These are phyloP conservation scores for Globisporangium recalcitrans DNA, from an alignment of 352 stramenopile species.

Conservation along the genomic window DNA sequence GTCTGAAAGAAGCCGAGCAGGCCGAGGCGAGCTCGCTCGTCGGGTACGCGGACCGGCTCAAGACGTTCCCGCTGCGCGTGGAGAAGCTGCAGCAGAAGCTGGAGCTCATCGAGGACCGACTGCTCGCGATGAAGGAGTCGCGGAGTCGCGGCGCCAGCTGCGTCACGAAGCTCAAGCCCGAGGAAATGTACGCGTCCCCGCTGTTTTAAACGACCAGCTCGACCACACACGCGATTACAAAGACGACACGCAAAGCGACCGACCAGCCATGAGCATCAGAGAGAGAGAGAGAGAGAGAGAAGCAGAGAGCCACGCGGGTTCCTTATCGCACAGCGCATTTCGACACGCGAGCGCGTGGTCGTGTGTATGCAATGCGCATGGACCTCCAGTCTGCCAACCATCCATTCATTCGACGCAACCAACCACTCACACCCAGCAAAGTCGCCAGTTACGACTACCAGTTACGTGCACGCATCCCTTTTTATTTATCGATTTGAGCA, in stretches of 20 bases:
- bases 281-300: neutral
- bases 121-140: conserved; percentile 58
- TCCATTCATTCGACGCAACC: too few relatives aligned
- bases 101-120: conserved; percentile 55
- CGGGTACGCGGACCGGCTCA: conserved; percentile 65
- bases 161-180: conserved; percentile 26
- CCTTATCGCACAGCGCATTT: too few relatives aligned
- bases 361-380: too few relatives aligned
- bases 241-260: neutral
- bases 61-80: conserved; percentile 58
- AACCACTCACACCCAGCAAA: too few relatives aligned
- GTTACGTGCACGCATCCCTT: too few relatives aligned
- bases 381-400: too few relatives aligned
- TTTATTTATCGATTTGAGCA: too few relatives aligned
- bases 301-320: too few relatives aligned
- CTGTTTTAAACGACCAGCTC: conserved; percentile 34
- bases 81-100: conserved; percentile 66
- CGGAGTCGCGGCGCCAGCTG: conserved; percentile 25
- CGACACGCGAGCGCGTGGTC: too few relatives aligned
- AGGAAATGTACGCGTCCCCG: conserved; percentile 28
- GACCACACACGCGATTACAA: neutral
- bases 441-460: too few relatives aligned
- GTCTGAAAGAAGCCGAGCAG: conserved; percentile 56
- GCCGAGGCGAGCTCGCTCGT: conserved; percentile 52
- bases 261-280: neutral